Base-by-base conservation (phyloP, 768 basidiomycete genomes). In the Termitomyces sp. region DNA sequence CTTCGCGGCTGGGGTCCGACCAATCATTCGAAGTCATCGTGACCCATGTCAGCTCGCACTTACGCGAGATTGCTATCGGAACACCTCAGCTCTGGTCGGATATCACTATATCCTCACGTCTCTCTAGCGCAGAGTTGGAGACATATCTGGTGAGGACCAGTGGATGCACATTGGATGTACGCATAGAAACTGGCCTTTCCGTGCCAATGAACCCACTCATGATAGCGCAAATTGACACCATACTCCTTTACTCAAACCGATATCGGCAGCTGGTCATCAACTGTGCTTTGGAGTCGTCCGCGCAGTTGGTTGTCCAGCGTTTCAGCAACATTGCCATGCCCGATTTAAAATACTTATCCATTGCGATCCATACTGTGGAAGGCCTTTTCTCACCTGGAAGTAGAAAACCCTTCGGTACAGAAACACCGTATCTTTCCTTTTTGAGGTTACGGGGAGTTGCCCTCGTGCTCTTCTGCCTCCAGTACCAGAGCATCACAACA, bases 381-480 rank as follows among this genome's bases (percentile, higher is more conserved):
- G 48, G 55, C 9, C 51, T 66, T 11, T 60, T 65, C 43, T 48
- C 53, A 12, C 55, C 58, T 9, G 61, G 64, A 17, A 53, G 60
- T n/a, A 57, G 63, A 44, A 67, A 73, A 9, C 66, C 76, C 56
- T 62, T 62, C 11, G 56, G 59, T 14, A 15, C 14, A 12, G 70
- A 68, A 2, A 64, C 68, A 3, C 66, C 71, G 6, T 62, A 62
- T 19, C 67, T 80, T 12, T 60, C 64, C 14, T 75, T 75, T 41
- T 62, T 79, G 12, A 73, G 77, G 7, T 72, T 82, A 30, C 71
- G 76, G 5, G 79, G 78, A 9, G 60, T 78, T 10, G 76, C 78
- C 0, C 66, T 77, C 15, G 68, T 74, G 37, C 66, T 74, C 66
- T 77, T 26, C 67, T 75, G 42, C 66, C 73, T 40, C 73, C 77